Base-by-base conservation (phyloP, 1,139 yeast species). In the Scheffersomyces titani region DNA sequence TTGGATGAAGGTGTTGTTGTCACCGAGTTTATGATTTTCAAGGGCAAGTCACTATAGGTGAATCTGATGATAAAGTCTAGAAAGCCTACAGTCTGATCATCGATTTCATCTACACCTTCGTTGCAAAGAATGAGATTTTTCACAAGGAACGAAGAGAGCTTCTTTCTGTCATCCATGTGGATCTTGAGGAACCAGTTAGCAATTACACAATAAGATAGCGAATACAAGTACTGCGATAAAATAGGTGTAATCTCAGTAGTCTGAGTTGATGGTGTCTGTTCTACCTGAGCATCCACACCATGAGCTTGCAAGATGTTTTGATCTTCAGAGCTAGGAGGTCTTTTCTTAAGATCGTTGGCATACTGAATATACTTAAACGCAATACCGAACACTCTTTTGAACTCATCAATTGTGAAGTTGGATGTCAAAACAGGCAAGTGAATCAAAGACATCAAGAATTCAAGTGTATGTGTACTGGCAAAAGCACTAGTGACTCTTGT, bases 281-380 rank as follows among this genome's bases (percentile, higher is more conserved):
- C 82, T 4, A 74, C 75, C 45, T 67, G 61, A 2, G 83, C 78
- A 55, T 82, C 84, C 30, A 73, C 72, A 0, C 84, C 85, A 57
- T 80, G 80, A 49, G 69, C 63, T 54, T 72, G 75, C 13, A 67
- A 60, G 16, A 59, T 47, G 20, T 64, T 60, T 47, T 66, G 54
- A 9, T 51, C 59, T 58, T 66, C 44, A 55, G 61, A 47, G 53
- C 57, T 52, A 60, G 65, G 47, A 62, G 45, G 64, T 53, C 72
- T 60, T 44, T 68, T 71, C 49, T 71, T 69, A 50, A 80, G 70
- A 63, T 89, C 92, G 55, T 82, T 79, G 1, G 92, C 85, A 65
- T 86, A 88, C 65, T 89, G 91, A 57, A 91, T 88, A 65, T 87
- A 89, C 63, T 88, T 88, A 73, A 91, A 89, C 0, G 93, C 89